Base-by-base conservation (phyloP, 352 stramenopile species). In the Plasmopara muralis region DNA sequence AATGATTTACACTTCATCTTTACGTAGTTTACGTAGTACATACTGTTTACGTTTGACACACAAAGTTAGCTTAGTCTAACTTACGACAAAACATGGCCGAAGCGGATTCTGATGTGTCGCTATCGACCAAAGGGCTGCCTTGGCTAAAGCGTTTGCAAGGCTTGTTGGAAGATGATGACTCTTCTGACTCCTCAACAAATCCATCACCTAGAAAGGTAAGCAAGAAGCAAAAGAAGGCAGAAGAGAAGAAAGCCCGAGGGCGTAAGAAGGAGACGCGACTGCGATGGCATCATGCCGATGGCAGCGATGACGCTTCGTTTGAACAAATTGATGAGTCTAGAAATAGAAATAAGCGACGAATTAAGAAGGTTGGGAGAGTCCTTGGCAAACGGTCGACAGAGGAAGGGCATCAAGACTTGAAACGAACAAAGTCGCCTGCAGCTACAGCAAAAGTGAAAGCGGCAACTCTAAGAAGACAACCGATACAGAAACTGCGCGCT, bases 141-240 rank as follows among this genome's bases (percentile, higher is more conserved):
- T 69, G 61, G 61, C 61, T 66, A 16, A 69, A 62, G 52, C 39
- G 47, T 13, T 44, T 69, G 10, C 54, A 61, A 14, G 50, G 39
- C 13, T 41, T 6, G 8, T 39, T 66, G 25, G 57, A 66, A 14
- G 52, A 69, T 16, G 61, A 69, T n/a, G 55, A 68, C 20, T 65
- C 56, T 14, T 62, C 61, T 1, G 61, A 69, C 40, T 61, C 55
- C 6, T 53, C 56, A 15, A 37, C 47, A 9, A 47, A 51, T 30
- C 14, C 10, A 16, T 41, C 34, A 10, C 39, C 46, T 2, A 30
- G 41, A 42, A 54, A 60, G 50, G 25, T 20, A 10, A 29, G 30
- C 3, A 49, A 41, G 2, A 49, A 15, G 15, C 4, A 13, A 49
- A 29, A 30, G 15, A 38, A 38, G 43, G 29, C 4, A 16, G 43